Evolutionary conservation across 1,284 basidiomycete genomes (phyloP).

Genomic region (Papiliotrema fonsecae): DNA sequence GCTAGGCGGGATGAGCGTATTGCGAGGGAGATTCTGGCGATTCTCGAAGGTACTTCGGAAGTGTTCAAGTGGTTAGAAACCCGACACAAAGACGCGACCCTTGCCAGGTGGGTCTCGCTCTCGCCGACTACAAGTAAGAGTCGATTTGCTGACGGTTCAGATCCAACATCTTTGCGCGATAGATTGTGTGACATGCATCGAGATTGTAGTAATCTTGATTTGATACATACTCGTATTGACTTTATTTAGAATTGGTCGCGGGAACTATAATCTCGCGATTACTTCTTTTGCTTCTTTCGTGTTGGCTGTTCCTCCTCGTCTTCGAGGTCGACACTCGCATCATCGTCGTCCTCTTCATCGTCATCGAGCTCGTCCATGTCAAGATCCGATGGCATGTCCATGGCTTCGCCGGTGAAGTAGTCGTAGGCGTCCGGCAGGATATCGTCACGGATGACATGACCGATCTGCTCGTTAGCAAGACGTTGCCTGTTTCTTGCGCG

Average conservation of each 20-base stretch:
- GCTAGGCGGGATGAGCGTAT: slow-evolving; percentile 60
- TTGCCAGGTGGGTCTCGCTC: slow-evolving; percentile 66
- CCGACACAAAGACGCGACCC: slow-evolving; percentile 66
- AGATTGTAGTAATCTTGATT: no score
- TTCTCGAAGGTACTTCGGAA: slow-evolving; percentile 59
- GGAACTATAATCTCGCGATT: neutral
- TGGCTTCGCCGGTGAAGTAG: slow-evolving; percentile 36
- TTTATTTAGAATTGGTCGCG: no score
- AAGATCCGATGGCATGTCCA: no score
- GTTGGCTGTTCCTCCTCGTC: slow-evolving; percentile 34
- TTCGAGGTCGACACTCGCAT: slow-evolving; percentile 44
- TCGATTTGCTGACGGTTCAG: no score
- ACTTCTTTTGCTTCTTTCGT: slow-evolving; percentile 31
- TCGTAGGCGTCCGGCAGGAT: slow-evolving; percentile 38
- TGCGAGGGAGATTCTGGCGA: slow-evolving; percentile 66
- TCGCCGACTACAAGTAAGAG: no score
- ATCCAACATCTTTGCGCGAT: no score
- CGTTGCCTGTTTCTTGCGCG: neutral
- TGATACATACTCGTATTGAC: no score
- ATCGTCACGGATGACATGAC: slow-evolving; percentile 27
- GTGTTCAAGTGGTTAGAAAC: slow-evolving; percentile 59
- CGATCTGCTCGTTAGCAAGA: slow-evolving; percentile 14
- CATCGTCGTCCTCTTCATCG: slow-evolving; percentile 37
- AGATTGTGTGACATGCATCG: no score
- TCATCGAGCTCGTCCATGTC: slow-evolving; percentile 33